A percentile compares a stretch with the other conserved stretches of the same genome.
Conservation (phyloP, 768 basidiomycete genomes). For the Trametes cubensis region DNA sequence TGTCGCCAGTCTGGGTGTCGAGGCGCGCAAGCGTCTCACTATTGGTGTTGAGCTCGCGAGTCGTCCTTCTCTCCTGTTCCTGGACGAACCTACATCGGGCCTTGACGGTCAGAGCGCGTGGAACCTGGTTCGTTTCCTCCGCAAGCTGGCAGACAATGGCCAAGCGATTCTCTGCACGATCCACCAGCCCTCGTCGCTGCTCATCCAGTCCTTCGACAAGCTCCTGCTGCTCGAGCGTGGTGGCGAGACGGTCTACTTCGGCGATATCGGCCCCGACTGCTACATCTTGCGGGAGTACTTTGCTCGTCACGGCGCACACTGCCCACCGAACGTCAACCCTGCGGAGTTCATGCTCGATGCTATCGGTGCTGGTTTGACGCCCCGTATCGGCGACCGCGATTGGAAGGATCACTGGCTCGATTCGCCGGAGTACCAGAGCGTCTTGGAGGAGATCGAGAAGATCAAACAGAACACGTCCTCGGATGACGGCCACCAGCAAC, state of each 20-base stretch:
- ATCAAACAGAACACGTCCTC: conserved; percentile 37
- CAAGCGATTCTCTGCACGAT: conserved; percentile 92
- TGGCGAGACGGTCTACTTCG: conserved; percentile 93
- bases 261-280: conserved; percentile 81
- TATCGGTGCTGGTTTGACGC: conserved; percentile 82
- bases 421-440: conserved; percentile 55
- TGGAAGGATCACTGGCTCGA: conserved; percentile 88
- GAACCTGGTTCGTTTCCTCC: conserved; percentile 79
- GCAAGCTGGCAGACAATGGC: conserved; percentile 82
- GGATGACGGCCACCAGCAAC: neutral
- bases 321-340: conserved; percentile 79
- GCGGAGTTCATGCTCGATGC: conserved; percentile 77
- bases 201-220: conserved; percentile 87
- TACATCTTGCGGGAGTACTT: conserved; percentile 74
- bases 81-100: conserved; percentile 59
- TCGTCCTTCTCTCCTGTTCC: conserved; percentile 78
- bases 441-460: conserved; percentile 45
- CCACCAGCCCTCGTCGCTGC: conserved; percentile 82
- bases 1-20: conserved; percentile 67
- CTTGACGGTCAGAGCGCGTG: conserved; percentile 72
- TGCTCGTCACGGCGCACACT: conserved; percentile 68
- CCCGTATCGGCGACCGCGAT: conserved; percentile 74
- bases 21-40: conserved; percentile 82
- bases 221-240: conserved; percentile 71
- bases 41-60: conserved; percentile 92